Base-by-base conservation (phyloP, 1,284 basidiomycete species). In the Sporisorium exsertum region DNA sequence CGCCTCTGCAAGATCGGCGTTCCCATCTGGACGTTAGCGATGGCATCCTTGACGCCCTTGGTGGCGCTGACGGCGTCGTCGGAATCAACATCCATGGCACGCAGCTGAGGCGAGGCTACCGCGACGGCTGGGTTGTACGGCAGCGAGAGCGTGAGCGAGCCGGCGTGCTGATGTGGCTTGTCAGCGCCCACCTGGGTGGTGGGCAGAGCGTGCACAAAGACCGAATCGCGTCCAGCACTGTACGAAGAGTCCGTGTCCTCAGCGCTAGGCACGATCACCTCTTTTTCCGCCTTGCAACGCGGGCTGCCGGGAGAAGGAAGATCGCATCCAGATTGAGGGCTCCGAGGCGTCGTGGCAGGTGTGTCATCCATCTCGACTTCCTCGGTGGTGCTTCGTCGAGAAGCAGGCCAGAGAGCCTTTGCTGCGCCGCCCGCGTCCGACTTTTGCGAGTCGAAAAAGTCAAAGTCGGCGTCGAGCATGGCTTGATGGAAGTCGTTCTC, bases 401-500 rank as follows among this genome's bases (percentile, higher is more conserved):
- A 33, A 24, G 60, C 57, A 7, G 68, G 47, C 57, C 72, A 72
- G 13, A 66, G 32, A 6, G 52, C 47, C 52, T 64, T 64, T 2
- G 24, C 35, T 13, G 20, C 52, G 16, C 47, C 52, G 16, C 47
- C 55, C 12, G 40, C 22, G 20, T 76, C 73, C 13, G 69, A 45
- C 57, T 68, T 62, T 54, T 65, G 68, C 52, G 59, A 69, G 52
- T 63, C 68, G 52, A 81, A 77, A 27, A 75, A 64, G 60, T 81
- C 80, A 46, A 81, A 73, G 60, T 81, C 78, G 43, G 77, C 78
- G 40, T 81, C 73, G 24, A 83, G 76, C 81, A 83, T 83, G n/a
- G 78, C 78, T 49, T 76, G 70, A 58, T 83, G 81, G 52, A 83
- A 83, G 65, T 83, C 81, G 33, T 83, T 73, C 51, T 83, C 81